These are phyloP conservation scores for Solanum chacoense DNA, from an alignment of 305 asterid species.

Conservation along the genomic window DNA sequence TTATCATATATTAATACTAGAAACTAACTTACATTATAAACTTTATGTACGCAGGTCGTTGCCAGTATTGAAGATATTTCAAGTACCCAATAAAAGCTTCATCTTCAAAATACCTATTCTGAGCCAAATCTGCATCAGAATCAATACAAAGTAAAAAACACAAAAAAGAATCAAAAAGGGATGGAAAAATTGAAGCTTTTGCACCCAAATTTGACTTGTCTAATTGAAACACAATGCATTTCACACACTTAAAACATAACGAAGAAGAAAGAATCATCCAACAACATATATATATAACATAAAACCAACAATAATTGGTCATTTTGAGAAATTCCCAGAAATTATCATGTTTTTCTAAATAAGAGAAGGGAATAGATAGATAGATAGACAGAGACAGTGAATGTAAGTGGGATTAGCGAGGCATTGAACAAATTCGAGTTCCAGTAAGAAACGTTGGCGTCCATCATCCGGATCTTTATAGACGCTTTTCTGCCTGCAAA, in stretches of 20 bases:
- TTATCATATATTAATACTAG: background rate
- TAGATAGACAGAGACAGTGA: slow-evolving; percentile 33
- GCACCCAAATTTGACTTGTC: background rate
- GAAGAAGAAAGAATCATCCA: background rate
- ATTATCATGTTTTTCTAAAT: background rate
- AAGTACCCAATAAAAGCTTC: slow-evolving; percentile 92
- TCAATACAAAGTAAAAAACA: background rate
- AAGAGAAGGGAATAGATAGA: background rate
- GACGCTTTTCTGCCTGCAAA: slow-evolving; percentile 30
- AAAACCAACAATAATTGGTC: background rate
- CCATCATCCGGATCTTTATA: slow-evolving; percentile 83
- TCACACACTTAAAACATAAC: background rate
- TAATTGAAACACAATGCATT: background rate
- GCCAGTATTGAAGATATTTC: slow-evolving; percentile 95
- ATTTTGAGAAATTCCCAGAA: background rate
- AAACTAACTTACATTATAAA: slow-evolving; percentile 57
- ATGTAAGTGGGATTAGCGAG: slow-evolving; percentile 88
- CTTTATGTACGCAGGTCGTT: slow-evolving; percentile 79
- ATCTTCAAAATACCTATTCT: slow-evolving; percentile 90
- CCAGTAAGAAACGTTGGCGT: slow-evolving; percentile 82
- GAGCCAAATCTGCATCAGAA: slow-evolving; percentile 75
- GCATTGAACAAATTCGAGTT: slow-evolving; percentile 81
- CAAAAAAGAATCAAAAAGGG: background rate
- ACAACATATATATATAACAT: background rate
- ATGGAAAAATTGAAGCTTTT: background rate